Base-by-base conservation (phyloP, 2,329 filamentous ascomycete genomes). In the Colletotrichum sp. region DNA sequence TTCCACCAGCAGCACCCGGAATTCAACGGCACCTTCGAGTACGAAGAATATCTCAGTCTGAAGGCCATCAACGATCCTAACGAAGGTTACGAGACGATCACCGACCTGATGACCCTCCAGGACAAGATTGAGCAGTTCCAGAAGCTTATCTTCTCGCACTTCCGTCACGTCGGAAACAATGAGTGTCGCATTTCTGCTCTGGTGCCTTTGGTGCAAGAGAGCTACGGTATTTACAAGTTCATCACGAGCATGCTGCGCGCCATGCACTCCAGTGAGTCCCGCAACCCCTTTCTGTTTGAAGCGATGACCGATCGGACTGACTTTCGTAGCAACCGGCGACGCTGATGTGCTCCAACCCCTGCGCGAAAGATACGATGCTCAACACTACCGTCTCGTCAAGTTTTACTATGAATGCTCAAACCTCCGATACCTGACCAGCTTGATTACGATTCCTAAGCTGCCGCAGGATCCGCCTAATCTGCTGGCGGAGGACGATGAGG, bases 371-470 rank as follows among this genome's bases (percentile, higher is more conserved):
- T 99, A 98, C 84, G 94, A 98, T 84, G 96, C 97, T 16, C 97
- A 98, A 82, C 97, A 99, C 85, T 96, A 98, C 87, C 94, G 97
- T 22, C 91, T 99, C 19, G 94, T 98, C 82, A 97, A 98, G 82
- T 99, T 98, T 86, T 99, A 99, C 87, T 98, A 98, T 85, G 97
- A 99, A 86, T 99, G 97, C 86, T 98, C 97, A 13, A 99, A 98
- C 84, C 90, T 99, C 71, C 94, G 97, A 80, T 99, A 99, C 83
- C 90, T 99, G 65, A 99, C 97, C 16, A 98, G 96, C 81, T 89
- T 99, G 68, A 98, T 99, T 82, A 98, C 95, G 3, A 95, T 99
- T 8, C 97, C 97, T 1, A 98, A 98, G 84, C 91, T 99, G 67
- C 96, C 97, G 1, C 95, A 98, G 85, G 96, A 98, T 72, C 95